phyloP scores from a whole-genome alignment of 768 basidiomycete genomes.

The Chlorophyllum brunneum region DNA sequence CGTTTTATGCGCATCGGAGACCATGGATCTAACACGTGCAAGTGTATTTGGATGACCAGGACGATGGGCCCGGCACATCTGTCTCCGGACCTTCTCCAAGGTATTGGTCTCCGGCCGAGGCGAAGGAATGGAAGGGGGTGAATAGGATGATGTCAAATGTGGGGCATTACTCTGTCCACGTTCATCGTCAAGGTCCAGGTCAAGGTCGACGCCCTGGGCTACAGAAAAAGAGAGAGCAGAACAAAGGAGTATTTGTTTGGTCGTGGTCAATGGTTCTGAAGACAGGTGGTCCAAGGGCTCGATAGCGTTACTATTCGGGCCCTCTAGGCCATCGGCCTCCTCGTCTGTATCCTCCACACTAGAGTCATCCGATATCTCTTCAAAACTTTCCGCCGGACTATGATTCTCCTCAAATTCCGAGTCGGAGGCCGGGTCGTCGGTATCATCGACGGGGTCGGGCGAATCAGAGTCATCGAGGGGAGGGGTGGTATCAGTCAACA shows the following conservation, averaged over 20 bases:
- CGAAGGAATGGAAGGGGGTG: background rate
- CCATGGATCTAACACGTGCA: constrained; percentile 15
- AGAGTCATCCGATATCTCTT: no score
- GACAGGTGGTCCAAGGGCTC: no score
- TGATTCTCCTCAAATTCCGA: background rate
- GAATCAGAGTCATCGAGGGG: background rate
- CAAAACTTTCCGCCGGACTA: background rate
- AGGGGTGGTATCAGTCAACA: background rate
- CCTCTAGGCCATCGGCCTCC: no score
- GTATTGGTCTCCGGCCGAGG: background rate
- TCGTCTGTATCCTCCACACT: no score
- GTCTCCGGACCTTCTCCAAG: background rate
- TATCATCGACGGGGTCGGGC: background rate
- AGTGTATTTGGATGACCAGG: background rate
- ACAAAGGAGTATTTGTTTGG: no score
- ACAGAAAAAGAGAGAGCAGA: no score
- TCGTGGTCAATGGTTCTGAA: no score
- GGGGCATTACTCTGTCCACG: background rate
- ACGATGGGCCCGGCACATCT: constrained; percentile 4
- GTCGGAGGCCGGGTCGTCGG: background rate
- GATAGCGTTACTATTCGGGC: no score
- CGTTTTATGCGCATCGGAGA: constrained; percentile 18
- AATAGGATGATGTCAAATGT: no score
- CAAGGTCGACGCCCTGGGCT: no score
- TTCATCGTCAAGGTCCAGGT: background rate